Evolutionary conservation across 345 rosid genomes (phyloP).

Genomic region (Eucalyptus rudis): DNA sequence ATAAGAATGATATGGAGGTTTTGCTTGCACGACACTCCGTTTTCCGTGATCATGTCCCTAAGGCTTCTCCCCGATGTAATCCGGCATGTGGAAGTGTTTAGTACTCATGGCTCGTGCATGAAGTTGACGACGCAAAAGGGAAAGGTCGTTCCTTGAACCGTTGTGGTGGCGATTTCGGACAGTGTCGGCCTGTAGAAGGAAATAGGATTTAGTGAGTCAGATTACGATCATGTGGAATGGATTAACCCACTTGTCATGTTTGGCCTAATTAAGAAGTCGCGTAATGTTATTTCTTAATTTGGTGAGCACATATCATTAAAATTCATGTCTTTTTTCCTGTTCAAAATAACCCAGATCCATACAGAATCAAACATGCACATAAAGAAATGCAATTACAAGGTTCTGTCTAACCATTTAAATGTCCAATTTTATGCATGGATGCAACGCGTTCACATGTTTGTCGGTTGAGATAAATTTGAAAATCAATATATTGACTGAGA

Average conservation of each 20-base stretch:
- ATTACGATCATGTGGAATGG: neutral
- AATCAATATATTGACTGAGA: rapidly evolving
- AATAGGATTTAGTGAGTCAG: neutral
- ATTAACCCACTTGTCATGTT: neutral
- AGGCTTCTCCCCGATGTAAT: neutral
- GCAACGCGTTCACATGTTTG: neutral
- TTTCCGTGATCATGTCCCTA: neutral
- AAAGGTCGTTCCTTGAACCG: neutral
- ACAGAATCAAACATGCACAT: neutral
- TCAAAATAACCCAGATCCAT: neutral
- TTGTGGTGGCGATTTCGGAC: neutral
- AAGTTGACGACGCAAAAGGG: neutral
- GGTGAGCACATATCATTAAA: neutral
- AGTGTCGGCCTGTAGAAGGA: neutral
- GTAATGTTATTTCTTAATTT: neutral
- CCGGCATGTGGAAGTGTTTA: neutral
- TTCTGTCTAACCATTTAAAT: too few species aligned
- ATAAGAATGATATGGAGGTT: neutral
- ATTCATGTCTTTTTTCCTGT: neutral
- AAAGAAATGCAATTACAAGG: neutral
- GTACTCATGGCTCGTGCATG: neutral
- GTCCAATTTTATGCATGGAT: neutral
- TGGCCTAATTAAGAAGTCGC: neutral
- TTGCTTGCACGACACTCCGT: neutral
- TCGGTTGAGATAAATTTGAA: neutral